Percentiles rank a stretch among this genome's conserved stretches.
Conservation (phyloP, 192 early-diverging fungal species). For the Kickxella alabastrina region DNA sequence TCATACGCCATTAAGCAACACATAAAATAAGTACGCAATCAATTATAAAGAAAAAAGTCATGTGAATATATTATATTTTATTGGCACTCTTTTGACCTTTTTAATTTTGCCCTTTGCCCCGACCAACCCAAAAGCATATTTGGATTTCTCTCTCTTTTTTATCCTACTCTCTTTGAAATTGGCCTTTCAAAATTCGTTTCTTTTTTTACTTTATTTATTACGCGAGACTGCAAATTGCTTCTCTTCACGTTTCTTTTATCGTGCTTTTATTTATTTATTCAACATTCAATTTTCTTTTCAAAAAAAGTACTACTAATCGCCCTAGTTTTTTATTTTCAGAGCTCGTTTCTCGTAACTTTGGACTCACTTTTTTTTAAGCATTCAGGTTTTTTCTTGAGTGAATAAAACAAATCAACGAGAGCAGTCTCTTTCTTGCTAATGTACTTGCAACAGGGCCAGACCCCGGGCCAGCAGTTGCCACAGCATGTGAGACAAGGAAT, state of each 20-base stretch:
- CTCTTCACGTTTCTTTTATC: not conserved
- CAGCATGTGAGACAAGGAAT: conserved; percentile 36
- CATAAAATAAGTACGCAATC: too few species aligned
- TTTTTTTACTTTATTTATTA: not conserved
- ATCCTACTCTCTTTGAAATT: too few species aligned
- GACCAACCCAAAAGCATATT: too few species aligned
- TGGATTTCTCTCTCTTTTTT: not conserved
- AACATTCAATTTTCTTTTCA: not conserved
- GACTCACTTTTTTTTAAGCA: conserved; percentile 6
- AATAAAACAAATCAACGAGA: too few species aligned
- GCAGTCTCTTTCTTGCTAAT: conserved; percentile 2
- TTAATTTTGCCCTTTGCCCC: too few species aligned
- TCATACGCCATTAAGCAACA: too few species aligned
- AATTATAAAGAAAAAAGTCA: too few species aligned
- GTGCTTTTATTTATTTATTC: not conserved
- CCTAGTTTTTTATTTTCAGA: not conserved
- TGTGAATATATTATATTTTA: too few species aligned
- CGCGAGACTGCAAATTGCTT: too few species aligned
- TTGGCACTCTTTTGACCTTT: too few species aligned
- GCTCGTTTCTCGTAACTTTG: not conserved
- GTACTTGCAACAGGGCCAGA: conserved; percentile 51
- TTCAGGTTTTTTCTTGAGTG: too few species aligned
- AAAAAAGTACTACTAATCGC: not conserved
- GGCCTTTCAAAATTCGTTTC: not conserved
- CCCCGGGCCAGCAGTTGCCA: conserved; percentile 48